Evolutionary conservation across 164 flowering plant genomes (phyloP), one percentile per base, ranked within the genome.

Genomic region (Taxillus chinensis): DNA sequence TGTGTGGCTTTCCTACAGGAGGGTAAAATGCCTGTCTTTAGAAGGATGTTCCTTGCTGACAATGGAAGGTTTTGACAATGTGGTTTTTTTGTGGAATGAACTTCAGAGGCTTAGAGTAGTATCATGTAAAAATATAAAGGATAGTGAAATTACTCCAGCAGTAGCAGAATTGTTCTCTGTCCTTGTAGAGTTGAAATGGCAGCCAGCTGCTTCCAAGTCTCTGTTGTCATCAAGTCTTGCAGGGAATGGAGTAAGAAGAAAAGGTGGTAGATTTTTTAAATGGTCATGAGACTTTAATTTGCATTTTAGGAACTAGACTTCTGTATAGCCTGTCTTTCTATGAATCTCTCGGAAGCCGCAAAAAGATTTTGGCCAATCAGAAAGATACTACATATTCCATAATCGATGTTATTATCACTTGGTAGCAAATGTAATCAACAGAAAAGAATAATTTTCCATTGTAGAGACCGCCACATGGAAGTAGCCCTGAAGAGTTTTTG

Each of bases 21-120:
- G 86, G 72, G 87, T 89, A 42, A 87, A 77, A 70, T 63, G 59
- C 49, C 60, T 91, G 7, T 86, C 86, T 27, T 65, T 95, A 69
- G 92, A 91, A 79, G 93, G 95, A 56, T 95, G 99, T 74, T 83
- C 93, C 41, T 57, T 77, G 78, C 73, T 95, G 61, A 87, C 97
- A 45, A 83, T 82, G 53, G 80, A 79, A 60, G 89, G 97, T 45
- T 71, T 95, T 57, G 96, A 87, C 62, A 77, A 85, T 0, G 96
- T 84, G 27, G 64, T 91, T 68, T 78, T 77, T 58, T 73, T 74
- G 11, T 95, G 93, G 97, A 77, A 71, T 41, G 96, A 90, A 63
- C 88, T 93, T 68, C 72, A 86, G 69, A 77, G 81, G 65, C 91
- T 93, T 55, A 80, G 74, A 72, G 89, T 90, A 11, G 82, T 78